Evolutionary conservation across 768 basidiomycete genomes (phyloP), one percentile per base, ranked within the genome.

Genomic region (Coprinopsis sp.): DNA sequence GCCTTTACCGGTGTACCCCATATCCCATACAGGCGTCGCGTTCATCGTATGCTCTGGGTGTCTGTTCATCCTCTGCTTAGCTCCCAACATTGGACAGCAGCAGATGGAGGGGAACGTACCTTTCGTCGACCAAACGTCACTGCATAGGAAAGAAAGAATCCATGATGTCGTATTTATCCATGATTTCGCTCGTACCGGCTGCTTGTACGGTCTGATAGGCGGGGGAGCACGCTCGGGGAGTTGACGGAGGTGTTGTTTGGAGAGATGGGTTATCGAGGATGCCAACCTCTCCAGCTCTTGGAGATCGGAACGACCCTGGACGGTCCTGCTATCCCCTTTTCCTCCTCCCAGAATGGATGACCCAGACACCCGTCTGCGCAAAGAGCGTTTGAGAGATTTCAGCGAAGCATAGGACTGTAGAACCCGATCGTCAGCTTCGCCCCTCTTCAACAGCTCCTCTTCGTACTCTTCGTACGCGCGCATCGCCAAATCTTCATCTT

Each of bases 21-120:
- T 77, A 27, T 85, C 87, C 95, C 95, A 99, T 0, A 95, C 71
- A 13, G 78, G 74, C 0, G 91, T 87, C 14, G 89, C 85, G 55
- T 99, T 98, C 82, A 99, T 86, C 74, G 77, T 81, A 55, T 90
- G 78, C 55, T 87, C 79, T 2, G 84, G 87, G 53, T n/a, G n/a
- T n/a, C n/a, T n/a, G n/a, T n/a, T n/a, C n/a, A n/a, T n/a, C n/a
- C n/a, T n/a, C n/a, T n/a, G n/a, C n/a, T n/a, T n/a, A n/a, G n/a
- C n/a, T n/a, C n/a, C n/a, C n/a, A n/a, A n/a, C n/a, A n/a, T n/a
- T n/a, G n/a, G n/a, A n/a, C n/a, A n/a, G n/a, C n/a, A n/a, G n/a
- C n/a, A n/a, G 80, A 72, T 18, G 83, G 83, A 11, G 86, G 84
- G 2, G 87, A 83, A 18, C 88, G 79, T 72, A 79, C 14, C 87